phyloP scores from a whole-genome alignment of 208 protist genomes.

The Naegleria lovaniensis region DNA sequence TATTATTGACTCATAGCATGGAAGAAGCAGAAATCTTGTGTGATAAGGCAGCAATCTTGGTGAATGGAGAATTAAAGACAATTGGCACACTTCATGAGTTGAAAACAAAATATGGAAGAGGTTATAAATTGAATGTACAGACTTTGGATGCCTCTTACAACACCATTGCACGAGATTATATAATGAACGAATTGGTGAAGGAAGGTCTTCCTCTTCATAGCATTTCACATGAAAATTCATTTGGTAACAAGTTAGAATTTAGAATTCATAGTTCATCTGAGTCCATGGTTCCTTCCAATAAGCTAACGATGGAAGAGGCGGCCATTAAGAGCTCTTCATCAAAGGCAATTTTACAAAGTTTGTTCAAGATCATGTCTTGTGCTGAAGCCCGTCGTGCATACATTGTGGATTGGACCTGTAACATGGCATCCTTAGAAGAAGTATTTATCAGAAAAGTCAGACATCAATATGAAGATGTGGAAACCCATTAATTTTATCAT shows the following conservation, averaged over 20 bases:
- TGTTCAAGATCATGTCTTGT: not conserved
- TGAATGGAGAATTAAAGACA: not conserved
- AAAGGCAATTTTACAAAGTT: not conserved
- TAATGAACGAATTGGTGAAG: not conserved
- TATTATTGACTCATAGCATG: not conserved
- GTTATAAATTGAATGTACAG: not conserved
- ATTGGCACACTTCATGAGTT: not conserved
- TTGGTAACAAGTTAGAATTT: not conserved
- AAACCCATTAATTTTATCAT: too few species aligned
- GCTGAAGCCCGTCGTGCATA: not conserved
- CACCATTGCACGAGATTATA: not conserved
- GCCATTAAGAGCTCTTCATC: too few species aligned
- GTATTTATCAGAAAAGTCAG: not conserved
- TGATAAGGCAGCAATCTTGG: not conserved
- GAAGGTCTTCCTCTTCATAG: not conserved
- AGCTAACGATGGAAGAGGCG: too few species aligned
- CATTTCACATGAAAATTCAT: not conserved
- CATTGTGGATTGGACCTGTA: not conserved
- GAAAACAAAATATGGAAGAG: not conserved
- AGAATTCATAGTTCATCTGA: not conserved
- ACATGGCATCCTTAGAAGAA: not conserved
- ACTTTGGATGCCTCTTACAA: not conserved
- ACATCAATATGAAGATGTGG: not conserved
- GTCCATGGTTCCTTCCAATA: too few species aligned
- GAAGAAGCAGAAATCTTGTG: slow-evolving; percentile 9